A percentile compares a stretch with the other conserved stretches of the same genome.
Evolutionary conservation across 2,329 filamentous ascomycete genomes (phyloP).

Genomic region (Fusarium sp.): DNA sequence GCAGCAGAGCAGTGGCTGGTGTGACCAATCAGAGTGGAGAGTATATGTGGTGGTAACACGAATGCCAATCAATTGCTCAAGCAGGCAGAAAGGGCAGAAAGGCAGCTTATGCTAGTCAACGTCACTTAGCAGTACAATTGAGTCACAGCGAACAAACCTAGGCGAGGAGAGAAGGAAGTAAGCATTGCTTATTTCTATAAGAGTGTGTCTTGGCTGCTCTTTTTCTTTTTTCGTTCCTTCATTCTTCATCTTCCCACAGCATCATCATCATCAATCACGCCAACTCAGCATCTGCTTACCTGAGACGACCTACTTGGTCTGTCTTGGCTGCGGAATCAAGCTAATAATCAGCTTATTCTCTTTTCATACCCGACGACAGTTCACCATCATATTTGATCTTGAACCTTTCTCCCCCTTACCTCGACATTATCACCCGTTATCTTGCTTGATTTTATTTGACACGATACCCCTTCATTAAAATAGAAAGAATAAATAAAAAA

Average conservation of each 20-base stretch:
- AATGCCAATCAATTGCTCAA: background rate
- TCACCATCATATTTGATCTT: too few relatives aligned
- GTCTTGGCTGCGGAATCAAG: too few relatives aligned
- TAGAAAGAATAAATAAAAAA: too few relatives aligned
- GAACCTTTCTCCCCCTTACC: too few relatives aligned
- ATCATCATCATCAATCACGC: background rate
- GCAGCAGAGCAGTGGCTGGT: slow-evolving; percentile 12
- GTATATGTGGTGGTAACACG: accelerated
- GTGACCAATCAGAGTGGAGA: slow-evolving; percentile 9
- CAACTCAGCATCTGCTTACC: background rate
- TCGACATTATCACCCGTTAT: too few relatives aligned
- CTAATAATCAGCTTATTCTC: too few relatives aligned
- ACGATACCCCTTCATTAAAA: background rate
- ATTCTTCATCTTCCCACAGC: background rate
- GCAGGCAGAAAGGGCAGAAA: slow-evolving; percentile 31
- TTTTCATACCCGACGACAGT: too few relatives aligned
- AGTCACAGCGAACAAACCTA: background rate
- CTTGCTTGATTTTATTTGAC: too few relatives aligned
- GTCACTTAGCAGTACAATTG: background rate
- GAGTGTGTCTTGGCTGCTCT: background rate
- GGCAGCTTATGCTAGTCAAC: background rate
- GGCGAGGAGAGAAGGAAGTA: too few relatives aligned
- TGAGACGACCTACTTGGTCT: too few relatives aligned
- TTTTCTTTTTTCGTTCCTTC: background rate
- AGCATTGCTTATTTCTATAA: slow-evolving; percentile 12